Base-by-base conservation (phyloP, 352 stramenopile species). In the Ophiocytium majus region DNA sequence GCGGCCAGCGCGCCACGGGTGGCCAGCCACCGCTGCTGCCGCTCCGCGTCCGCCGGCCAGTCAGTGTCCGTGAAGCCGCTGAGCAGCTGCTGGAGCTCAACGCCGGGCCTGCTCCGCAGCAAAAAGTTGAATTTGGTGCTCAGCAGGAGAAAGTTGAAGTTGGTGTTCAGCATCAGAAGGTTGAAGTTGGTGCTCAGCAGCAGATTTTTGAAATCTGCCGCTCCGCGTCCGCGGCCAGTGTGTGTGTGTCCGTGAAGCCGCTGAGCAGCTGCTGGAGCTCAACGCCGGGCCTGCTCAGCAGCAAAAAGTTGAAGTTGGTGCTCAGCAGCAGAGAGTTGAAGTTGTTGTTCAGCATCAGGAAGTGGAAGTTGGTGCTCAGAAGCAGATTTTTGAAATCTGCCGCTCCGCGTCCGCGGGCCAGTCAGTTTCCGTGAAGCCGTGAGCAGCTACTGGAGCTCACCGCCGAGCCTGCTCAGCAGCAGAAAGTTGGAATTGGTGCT, bases 1-100 rank as follows among this genome's bases (percentile, higher is more conserved):
- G 32, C 66, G 32, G 17, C 35, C 5, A 78, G 5, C 5, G 66
- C 66, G 32, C 32, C 35, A 14, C 35, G 32, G 5, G 66, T 14
- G 5, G 78, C 84, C 76, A 86, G 50, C 84, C 84, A 88, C 17
- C 84, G 74, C 74, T 88, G 84, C 33, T 78, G 34, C 71, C 81
- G 34, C 80, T 88, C 75, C 31, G 63, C 75, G 57, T 76, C 84
- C 64, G 81, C 37, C 74, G 84, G 79, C 31, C 50, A 71, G 57
- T 88, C 84, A 10, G 83, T 74, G 57, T 88, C 84, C 35, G 84
- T 88, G 63, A 88, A 88, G 19, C 84, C 84, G 63, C 76, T 86
- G 50, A 88, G 84, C 28, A 88, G 80, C 76, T 85, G 80, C 63
- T 88, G 81, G 23, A 88, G 33, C 63, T 88, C 84, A 33, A 88